Conservation (phyloP, 192 early-diverging fungal genomes). For the Coemansia erecta region DNA sequence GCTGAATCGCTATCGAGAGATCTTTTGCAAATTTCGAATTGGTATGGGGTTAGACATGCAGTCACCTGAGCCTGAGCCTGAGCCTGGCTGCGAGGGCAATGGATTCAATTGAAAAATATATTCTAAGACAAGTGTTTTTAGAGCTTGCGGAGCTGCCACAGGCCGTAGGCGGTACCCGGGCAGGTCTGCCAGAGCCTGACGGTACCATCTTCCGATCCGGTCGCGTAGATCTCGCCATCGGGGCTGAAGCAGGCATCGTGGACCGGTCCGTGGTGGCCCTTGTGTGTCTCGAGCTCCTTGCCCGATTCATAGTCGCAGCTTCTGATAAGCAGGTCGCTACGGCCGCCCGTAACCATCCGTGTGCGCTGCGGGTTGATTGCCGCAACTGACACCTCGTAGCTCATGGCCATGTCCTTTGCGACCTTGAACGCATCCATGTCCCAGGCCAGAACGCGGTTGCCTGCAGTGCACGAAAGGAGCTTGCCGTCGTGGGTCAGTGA, state of each 20-base stretch:
- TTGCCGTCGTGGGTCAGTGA: conserved; percentile 71
- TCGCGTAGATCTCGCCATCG: conserved; percentile 88
- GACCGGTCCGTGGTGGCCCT: conserved; percentile 89
- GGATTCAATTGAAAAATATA: background rate
- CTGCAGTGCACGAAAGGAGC: conserved; percentile 75
- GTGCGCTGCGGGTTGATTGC: conserved; percentile 78
- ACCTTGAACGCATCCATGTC: conserved; percentile 65
- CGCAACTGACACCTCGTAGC: conserved; percentile 73
- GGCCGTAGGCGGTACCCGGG: conserved; percentile 76
- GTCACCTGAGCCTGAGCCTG: too few relatives aligned
- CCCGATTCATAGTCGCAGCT: conserved; percentile 80
- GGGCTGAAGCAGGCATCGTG: conserved; percentile 89
- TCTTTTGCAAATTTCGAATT: too few relatives aligned
- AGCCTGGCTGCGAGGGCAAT: too few relatives aligned
- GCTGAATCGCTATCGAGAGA: too few relatives aligned
- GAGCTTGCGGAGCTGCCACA: conserved; percentile 67
- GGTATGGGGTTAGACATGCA: too few relatives aligned
- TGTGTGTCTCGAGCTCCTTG: conserved; percentile 75
- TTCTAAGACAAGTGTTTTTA: conserved; percentile 1
- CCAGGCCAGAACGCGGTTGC: conserved; percentile 72
- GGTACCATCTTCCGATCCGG: conserved; percentile 89
- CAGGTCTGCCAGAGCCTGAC: conserved; percentile 87
- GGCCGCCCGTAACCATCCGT: conserved; percentile 78
- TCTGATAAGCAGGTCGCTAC: conserved; percentile 79
- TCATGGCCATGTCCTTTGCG: conserved; percentile 57